Evolutionary conservation across 2,329 filamentous ascomycete species (phyloP).

Genomic region (Eutypella sp.): DNA sequence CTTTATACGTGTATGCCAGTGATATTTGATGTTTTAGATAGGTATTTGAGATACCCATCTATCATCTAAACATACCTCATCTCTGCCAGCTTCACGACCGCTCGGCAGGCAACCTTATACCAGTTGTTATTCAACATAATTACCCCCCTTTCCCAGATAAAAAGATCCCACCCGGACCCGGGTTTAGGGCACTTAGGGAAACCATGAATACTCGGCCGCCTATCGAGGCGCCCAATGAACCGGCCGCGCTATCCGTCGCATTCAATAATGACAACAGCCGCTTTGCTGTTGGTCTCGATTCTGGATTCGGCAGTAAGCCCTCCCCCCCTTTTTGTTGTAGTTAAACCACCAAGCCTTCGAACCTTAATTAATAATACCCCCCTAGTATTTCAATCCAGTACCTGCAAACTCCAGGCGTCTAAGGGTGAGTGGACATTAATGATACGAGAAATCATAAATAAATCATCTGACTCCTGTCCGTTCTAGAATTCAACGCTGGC

Average conservation of each 20-base stretch:
- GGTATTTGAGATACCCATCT: no score
- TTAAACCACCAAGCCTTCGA: no score
- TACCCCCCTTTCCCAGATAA: not conserved
- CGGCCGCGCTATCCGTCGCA: conserved; percentile 72
- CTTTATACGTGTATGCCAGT: no score
- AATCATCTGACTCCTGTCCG: conserved; percentile 3
- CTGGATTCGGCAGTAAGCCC: conserved; percentile 73
- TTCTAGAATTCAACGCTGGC: conserved; percentile 64
- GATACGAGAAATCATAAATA: not conserved
- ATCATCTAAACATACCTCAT: no score
- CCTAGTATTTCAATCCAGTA: conserved; percentile 67
- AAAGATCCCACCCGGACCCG: conserved; percentile 3
- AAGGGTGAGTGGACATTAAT: conserved; percentile 31
- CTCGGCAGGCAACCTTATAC: no score
- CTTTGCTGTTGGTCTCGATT: conserved; percentile 82
- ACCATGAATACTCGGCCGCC: conserved; percentile 87
- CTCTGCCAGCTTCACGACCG: no score
- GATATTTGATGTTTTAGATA: no score
- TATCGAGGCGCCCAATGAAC: conserved; percentile 71
- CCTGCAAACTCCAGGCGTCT: conserved; percentile 61
- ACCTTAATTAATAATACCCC: conserved; percentile 21
- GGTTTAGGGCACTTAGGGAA: conserved; percentile 15
- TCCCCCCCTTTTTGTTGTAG: not conserved
- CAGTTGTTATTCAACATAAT: not conserved
- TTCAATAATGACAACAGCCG: conserved; percentile 84